Evolutionary conservation across 2,329 filamentous ascomycete genomes (phyloP).

Genomic region (Zarea fungicola): DNA sequence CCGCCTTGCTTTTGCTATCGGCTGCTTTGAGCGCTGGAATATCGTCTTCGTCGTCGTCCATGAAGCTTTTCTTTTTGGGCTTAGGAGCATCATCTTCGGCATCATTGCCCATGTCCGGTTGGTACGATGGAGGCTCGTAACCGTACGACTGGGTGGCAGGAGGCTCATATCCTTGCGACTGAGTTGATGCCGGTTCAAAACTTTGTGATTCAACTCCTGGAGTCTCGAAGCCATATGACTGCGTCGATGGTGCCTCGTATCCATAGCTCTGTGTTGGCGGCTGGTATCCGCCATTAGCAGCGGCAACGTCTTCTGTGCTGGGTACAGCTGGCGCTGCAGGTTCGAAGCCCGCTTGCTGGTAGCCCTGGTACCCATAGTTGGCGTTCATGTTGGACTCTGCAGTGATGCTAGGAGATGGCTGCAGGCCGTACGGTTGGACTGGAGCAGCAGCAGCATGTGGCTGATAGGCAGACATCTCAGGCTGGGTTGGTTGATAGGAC

Average conservation of each 20-base stretch:
- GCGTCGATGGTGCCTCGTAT: conserved; percentile 3
- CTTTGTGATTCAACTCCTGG: background rate
- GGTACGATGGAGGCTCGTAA: conserved; percentile 54
- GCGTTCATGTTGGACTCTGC: conserved; percentile 25
- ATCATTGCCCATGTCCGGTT: conserved; percentile 42
- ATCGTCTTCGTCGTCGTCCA: conserved; percentile 78
- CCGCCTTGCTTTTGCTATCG: conserved; percentile 54
- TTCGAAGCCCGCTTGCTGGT: conserved; percentile 37
- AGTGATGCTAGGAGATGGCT: conserved; percentile 21
- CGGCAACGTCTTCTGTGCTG: conserved; percentile 14
- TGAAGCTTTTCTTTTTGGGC: conserved; percentile 70
- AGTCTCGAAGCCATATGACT: background rate
- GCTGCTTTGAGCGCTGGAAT: conserved; percentile 46
- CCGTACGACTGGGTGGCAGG: conserved; percentile 56
- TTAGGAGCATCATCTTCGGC: conserved; percentile 47
- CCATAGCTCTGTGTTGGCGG: conserved; percentile 1
- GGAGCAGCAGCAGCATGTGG: conserved; percentile 18
- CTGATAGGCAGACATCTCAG: background rate
- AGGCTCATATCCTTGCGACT: conserved; percentile 48
- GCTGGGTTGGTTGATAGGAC: background rate
- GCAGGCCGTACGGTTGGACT: conserved; percentile 24
- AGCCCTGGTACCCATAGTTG: conserved; percentile 25
- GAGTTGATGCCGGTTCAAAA: conserved; percentile 8
- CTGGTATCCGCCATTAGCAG: conserved; percentile 13
- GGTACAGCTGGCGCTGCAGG: conserved; percentile 16